These are phyloP conservation scores for Phalaenopsis hybrid DNA, from an alignment of 116 monocot species.

Conservation along the genomic window DNA sequence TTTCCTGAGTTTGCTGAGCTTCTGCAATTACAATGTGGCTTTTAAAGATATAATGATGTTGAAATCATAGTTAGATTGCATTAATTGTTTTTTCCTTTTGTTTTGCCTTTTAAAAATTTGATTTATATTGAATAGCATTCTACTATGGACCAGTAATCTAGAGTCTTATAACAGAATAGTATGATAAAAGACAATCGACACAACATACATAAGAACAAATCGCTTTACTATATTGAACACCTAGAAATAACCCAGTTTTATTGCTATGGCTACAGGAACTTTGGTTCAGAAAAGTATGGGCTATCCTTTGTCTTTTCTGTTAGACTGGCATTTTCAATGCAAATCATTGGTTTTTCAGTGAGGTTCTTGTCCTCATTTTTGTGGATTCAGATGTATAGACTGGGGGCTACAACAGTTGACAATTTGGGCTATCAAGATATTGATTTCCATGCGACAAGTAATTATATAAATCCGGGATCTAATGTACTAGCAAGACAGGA, in stretches of 20 bases:
- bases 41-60: not conserved
- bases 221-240: not conserved
- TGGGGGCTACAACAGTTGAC: conserved; percentile 48
- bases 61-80: not conserved
- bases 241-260: conserved; percentile 5
- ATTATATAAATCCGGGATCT: conserved; percentile 55
- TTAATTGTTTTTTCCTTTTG: not conserved
- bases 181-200: not conserved
- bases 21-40: not conserved
- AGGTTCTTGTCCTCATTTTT: conserved; percentile 79
- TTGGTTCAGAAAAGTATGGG: conserved; percentile 48
- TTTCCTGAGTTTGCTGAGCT: too few species aligned
- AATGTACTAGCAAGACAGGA: conserved; percentile 39
- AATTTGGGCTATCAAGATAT: conserved; percentile 32
- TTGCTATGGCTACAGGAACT: conserved; percentile 43
- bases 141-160: not conserved
- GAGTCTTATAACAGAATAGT: not conserved
- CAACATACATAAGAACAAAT: not conserved
- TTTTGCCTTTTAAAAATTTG: not conserved
- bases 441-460: conserved; percentile 53
- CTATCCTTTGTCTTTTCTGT: conserved; percentile 61
- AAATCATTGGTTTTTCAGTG: conserved; percentile 81
- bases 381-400: conserved; percentile 97
- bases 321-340: conserved; percentile 73
- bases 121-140: not conserved